Conservation (phyloP, 768 basidiomycete genomes). For the Vararia minispora region DNA sequence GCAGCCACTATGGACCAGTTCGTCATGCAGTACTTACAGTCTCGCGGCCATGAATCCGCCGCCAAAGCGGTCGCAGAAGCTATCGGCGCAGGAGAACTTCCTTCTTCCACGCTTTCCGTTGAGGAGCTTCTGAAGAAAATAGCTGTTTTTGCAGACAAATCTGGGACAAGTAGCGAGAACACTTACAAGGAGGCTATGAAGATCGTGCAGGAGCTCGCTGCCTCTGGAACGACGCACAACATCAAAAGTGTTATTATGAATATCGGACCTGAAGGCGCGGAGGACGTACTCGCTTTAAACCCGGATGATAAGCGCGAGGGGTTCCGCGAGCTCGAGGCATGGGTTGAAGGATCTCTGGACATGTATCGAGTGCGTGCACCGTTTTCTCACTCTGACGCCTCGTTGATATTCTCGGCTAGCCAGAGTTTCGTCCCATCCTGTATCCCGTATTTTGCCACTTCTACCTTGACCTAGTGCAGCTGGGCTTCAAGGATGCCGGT, state of each 20-base stretch:
- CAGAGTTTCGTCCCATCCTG: conserved; percentile 86
- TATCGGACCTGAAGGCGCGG: conserved; percentile 69
- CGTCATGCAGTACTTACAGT: conserved; percentile 37
- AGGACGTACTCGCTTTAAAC: conserved; percentile 71
- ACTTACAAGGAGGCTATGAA: conserved; percentile 52
- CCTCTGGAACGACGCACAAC: conserved; percentile 59
- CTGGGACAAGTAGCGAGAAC: conserved; percentile 58
- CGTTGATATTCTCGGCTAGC: conserved; percentile 32
- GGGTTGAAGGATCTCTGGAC: conserved; percentile 85
- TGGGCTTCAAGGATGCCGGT: conserved; percentile 88
- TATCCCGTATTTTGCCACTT: conserved; percentile 98
- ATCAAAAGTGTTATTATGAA: conserved; percentile 70
- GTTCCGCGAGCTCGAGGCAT: conserved; percentile 73
- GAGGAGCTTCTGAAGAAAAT: conserved; percentile 46
- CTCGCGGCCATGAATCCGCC: conserved; percentile 33
- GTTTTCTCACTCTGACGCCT: neutral
- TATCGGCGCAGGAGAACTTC: conserved; percentile 24
- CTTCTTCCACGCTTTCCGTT: conserved; percentile 24
- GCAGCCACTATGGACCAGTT: conserved; percentile 30
- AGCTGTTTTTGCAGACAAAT: conserved; percentile 61
- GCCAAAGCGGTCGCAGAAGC: conserved; percentile 32
- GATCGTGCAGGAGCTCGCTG: conserved; percentile 56
- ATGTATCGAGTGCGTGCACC: conserved; percentile 66
- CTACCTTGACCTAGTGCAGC: conserved; percentile 87
- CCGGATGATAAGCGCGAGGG: conserved; percentile 82